Base-by-base conservation (phyloP, 176 grass and related monocot species). In the Secale cereale region DNA sequence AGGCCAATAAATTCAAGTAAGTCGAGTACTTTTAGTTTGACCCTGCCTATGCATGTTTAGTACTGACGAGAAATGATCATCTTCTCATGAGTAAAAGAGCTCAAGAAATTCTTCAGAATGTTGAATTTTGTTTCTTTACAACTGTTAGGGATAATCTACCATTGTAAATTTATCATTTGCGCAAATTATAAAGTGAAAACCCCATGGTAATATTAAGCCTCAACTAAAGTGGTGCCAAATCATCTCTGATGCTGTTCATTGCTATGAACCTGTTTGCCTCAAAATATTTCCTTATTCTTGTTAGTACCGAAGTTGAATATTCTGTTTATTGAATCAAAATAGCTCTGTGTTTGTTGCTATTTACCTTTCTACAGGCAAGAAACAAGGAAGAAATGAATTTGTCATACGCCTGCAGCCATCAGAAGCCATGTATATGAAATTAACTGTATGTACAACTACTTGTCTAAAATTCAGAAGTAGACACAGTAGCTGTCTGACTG, bases 351-450 rank as follows among this genome's bases (percentile, higher is more conserved):
- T 89, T 76, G 9, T 89, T 76, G 13, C 41, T 15, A 77, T 89
- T 83, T 29, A 74, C 33, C 71, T 68, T 85, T 25, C 19, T 43
- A 29, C 78, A 99, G 97, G 93, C 76, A 96, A 94, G 90, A 99
- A 91, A 78, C 97, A 99, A 88, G 97, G 97, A 76, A 96, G 97
- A 63, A 99, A 99, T 70, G 97, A 96, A 23, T 96, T 99, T 74
- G 97, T 99, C 59, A 99, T 99, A 81, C 88, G 97, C 31, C 66
- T 99, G 64, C 97, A 99, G 65, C 97, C 97, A 86, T 91, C 60
- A 87, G 97, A 99, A 83, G 84, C 97, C 65, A 99, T 99, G 97
- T 99, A 99, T 86, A 99, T 99, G 93, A 99, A 99, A 86, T 65
- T 99, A 83, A 99, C 97, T 75, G 97, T 98, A 94, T 41, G 91